Evolutionary conservation across 345 rosid species (phyloP).

Genomic region (Balakata baccata): DNA sequence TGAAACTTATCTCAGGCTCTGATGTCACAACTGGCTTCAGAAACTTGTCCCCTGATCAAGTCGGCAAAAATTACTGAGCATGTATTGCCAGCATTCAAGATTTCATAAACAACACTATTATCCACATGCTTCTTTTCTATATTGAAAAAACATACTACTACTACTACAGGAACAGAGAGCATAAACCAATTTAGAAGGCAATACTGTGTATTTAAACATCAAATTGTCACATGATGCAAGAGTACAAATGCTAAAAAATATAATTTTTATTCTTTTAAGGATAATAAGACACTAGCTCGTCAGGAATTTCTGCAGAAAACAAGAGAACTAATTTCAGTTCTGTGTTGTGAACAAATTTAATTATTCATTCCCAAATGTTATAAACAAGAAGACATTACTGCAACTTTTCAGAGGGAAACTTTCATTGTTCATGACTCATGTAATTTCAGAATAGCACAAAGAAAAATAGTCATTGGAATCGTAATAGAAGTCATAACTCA

Average conservation of each 20-base stretch:
- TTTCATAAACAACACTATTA: background rate
- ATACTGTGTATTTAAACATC: background rate
- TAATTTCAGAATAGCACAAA: background rate
- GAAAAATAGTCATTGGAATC: background rate
- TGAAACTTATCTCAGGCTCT: constrained; percentile 59
- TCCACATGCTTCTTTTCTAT: background rate
- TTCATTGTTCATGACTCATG: background rate
- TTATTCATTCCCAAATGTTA: background rate
- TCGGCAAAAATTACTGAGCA: background rate
- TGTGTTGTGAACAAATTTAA: background rate
- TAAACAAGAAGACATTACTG: background rate
- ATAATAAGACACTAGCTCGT: background rate
- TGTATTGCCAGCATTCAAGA: background rate
- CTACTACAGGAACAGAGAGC: background rate
- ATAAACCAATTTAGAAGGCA: background rate
- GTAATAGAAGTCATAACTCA: background rate
- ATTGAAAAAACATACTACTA: background rate
- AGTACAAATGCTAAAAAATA: background rate
- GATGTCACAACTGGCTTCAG: constrained; percentile 62
- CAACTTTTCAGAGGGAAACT: background rate
- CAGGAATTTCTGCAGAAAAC: background rate
- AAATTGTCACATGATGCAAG: background rate
- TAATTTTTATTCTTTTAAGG: background rate
- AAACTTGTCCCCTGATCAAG: constrained; percentile 57
- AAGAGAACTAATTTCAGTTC: no score